Base-by-base conservation (phyloP, 1,284 basidiomycete species). In the Irpex rosettiformis region DNA sequence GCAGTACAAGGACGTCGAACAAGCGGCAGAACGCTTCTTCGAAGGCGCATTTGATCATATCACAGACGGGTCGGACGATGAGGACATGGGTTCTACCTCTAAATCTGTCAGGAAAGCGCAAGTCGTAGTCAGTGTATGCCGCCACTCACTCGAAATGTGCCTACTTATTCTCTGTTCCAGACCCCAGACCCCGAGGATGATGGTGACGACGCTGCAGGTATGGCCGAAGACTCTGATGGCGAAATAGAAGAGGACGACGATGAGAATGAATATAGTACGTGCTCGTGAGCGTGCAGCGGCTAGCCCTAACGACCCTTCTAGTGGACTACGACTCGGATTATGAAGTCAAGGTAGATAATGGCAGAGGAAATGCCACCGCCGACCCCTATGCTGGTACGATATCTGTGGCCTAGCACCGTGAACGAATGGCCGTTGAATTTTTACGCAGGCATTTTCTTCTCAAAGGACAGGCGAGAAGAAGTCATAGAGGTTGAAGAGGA, bases 21-120 rank as follows among this genome's bases (percentile, higher is more conserved):
- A 89, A 66, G 93, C 94, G n/a, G 93, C 93, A 2, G 93, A 91
- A 70, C 84, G 78, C 56, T 88, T 93, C 61, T 89, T 91, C 66
- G 87, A 88, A 60, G 93, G 93, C 18, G 85, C 88, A 64, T 93
- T 93, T 66, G 86, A 89, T 64, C 75, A 89, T 66, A 75, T 93
- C 7, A 76, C 76, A 57, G 86, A 86, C 58, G 84, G 79, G n/a
- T 77, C 78, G 52, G 72, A 70, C 7, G 69, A 73, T 53, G 66
- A 67, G 21, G 65, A 66, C 8, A 69, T 71, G 67, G 52, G 59
- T 18, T 67, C 62, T 11, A 57, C 60, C 27, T 55, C 64, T 3
- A 54, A 29, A 28, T 8, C 56, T 22, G n/a, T 66, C 55, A 60
- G 61, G 37, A 66, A 64, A 61, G 59, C 69, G 25, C 60, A 70